Base-by-base conservation (phyloP, 2,329 filamentous ascomycete genomes). In the Periconia sp. region DNA sequence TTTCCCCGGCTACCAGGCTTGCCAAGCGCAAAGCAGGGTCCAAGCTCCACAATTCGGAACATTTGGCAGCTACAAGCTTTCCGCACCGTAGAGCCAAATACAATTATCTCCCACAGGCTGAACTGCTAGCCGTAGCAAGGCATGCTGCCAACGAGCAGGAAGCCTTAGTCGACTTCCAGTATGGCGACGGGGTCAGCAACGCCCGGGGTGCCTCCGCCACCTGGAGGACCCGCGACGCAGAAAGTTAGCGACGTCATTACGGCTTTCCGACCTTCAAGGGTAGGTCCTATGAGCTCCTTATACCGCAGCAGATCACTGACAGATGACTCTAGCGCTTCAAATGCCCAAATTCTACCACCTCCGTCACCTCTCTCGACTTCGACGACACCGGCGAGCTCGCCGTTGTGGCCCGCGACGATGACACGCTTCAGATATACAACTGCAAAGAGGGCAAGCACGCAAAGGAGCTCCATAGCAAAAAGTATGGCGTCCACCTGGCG, bases 391-490 rank as follows among this genome's bases (percentile, higher is more conserved):
- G 94, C 69, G 91, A 96, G 70, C 88, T 92, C 36, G 82, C 95
- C 46, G 90, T 99, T 72, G 89, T 92, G 0, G 89, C 91, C 5
- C 89, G 92, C 56, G 91, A 89, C 74, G 94, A 99, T 70, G 92
- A 96, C 68, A 95, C 89, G 3, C 88, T 99, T 50, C 92, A 97
- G 65, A 86, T 99, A 22, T 99, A 95, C 75, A 95, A 94, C 61
- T 87, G 95, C 51, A 89, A 88, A 61, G 91, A 96, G 54, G 94
- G 94, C 4, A 88, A 88, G 48, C 86, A 91, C 57, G 88, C 90
- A 33, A 97, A 97, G 74, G 87, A 86, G 46, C 80, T 96, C 33
- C 85, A 95, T 37, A 95, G 89, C 73, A 95, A 97, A 67, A 99
- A 99, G 69, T 99, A 99, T 62, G 94, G 94, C 46, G 91, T 90